Percentiles rank a stretch among this genome's conserved stretches.
phyloP scores from a whole-genome alignment of 768 basidiomycete genomes.

The Tylopilus felleus region DNA sequence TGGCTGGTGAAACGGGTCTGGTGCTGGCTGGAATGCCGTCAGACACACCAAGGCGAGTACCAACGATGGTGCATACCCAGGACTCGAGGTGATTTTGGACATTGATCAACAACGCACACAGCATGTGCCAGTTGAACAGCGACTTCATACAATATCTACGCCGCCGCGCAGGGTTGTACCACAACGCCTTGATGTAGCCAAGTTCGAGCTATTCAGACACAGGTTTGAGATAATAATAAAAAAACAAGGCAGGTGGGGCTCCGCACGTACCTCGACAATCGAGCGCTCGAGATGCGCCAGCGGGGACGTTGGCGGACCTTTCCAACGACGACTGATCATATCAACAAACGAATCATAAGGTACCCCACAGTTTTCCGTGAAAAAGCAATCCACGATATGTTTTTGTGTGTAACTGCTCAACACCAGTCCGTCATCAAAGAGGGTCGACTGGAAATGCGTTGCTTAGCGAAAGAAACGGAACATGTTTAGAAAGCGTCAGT shows the following conservation, averaged over 20 bases:
- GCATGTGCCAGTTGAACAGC: slow-evolving; percentile 60
- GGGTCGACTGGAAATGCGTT: slow-evolving; percentile 43
- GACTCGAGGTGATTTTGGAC: slow-evolving; percentile 22
- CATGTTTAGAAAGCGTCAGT: slow-evolving; percentile 9
- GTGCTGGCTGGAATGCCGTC: slow-evolving; percentile 16
- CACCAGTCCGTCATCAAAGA: slow-evolving; percentile 54
- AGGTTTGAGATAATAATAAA: too few species aligned
- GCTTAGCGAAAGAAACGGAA: neutral
- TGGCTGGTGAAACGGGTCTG: slow-evolving; percentile 41
- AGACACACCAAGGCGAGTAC: neutral
- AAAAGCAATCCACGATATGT: slow-evolving; percentile 64
- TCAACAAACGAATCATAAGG: slow-evolving; percentile 45
- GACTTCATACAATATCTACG: slow-evolving; percentile 63
- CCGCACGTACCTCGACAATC: slow-evolving; percentile 33
- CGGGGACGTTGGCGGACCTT: slow-evolving; percentile 33
- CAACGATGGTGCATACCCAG: slow-evolving; percentile 5
- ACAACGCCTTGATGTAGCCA: slow-evolving; percentile 56
- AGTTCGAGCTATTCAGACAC: slow-evolving; percentile 51
- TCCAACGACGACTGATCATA: slow-evolving; percentile 40
- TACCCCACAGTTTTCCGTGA: slow-evolving; percentile 58
- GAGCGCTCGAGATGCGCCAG: slow-evolving; percentile 40
- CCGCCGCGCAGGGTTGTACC: slow-evolving; percentile 66
- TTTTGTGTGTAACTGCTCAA: slow-evolving; percentile 47
- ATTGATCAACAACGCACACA: slow-evolving; percentile 47
- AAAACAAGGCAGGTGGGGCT: neutral